phyloP scores from a whole-genome alignment of 768 basidiomycete genomes.

The Coprinopsis sp. region DNA sequence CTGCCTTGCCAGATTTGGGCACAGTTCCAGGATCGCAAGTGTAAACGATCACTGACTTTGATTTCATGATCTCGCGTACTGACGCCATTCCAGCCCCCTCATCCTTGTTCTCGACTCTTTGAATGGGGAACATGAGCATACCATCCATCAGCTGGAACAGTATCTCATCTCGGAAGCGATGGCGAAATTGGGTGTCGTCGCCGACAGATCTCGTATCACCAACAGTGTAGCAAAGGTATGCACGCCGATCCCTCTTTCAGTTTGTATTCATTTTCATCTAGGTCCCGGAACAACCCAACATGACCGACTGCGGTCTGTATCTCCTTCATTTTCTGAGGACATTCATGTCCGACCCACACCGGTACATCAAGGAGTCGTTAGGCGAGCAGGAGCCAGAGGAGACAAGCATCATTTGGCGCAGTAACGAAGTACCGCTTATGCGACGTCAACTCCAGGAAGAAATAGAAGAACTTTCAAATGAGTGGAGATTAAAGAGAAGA shows the following conservation, averaged over 20 bases:
- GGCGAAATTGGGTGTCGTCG: conserved; percentile 51
- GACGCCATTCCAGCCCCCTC: conserved; percentile 47
- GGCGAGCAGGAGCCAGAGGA: too few species aligned
- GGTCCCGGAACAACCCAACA: conserved; percentile 88
- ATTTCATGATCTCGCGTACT: not conserved
- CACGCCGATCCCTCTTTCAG: conserved; percentile 33
- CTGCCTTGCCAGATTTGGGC: conserved; percentile 17
- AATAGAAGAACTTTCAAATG: too few species aligned
- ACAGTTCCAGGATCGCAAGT: not conserved
- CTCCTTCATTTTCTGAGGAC: conserved; percentile 79
- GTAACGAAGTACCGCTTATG: too few species aligned
- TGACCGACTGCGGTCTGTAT: conserved; percentile 89
- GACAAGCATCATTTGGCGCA: too few species aligned
- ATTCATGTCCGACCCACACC: conserved; percentile 69
- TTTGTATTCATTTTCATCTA: conserved; percentile 38
- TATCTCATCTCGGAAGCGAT: conserved; percentile 77
- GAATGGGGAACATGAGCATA: conserved; percentile 63
- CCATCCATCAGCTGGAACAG: conserved; percentile 48
- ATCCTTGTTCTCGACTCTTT: conserved; percentile 92
- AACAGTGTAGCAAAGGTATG: too few species aligned
- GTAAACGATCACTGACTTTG: too few species aligned
- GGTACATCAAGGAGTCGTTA: too few species aligned
- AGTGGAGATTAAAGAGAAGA: too few species aligned
- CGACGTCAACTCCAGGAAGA: too few species aligned
- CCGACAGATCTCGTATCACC: too few species aligned